Conservation (phyloP, 2,329 filamentous ascomycete species). For the Botrytis paeoniae region DNA sequence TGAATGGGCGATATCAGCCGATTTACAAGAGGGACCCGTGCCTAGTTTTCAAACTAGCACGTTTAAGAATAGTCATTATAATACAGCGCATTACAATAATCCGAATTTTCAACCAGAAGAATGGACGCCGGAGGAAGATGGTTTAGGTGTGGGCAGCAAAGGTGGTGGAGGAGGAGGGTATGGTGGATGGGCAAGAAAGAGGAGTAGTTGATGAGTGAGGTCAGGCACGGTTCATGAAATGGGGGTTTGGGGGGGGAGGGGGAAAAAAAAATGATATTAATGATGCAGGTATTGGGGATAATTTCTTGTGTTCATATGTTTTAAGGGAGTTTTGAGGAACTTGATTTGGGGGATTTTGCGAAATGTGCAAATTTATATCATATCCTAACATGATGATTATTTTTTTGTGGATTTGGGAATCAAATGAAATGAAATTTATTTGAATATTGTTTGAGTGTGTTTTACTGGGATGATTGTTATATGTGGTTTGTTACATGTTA, state of each 20-base stretch:
- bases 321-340: not conserved
- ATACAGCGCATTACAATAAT: slow-evolving; percentile 65
- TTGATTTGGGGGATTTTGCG: not conserved
- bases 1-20: slow-evolving; percentile 35
- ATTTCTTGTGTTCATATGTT: slow-evolving; percentile 4
- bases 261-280: slow-evolving; percentile 6
- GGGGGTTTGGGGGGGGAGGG: too few species aligned
- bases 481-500: not conserved
- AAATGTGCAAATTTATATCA: not conserved
- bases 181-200: slow-evolving; percentile 18
- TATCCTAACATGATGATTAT: not conserved
- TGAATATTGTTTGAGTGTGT: not conserved
- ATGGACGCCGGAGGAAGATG: slow-evolving; percentile 41
- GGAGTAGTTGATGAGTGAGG: slow-evolving; percentile 1
- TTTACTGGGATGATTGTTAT: not conserved
- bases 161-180: slow-evolving; percentile 8
- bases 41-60: slow-evolving; percentile 47
- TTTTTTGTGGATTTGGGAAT: not conserved
- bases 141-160: slow-evolving; percentile 16
- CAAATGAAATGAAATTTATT: not conserved
- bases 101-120: slow-evolving; percentile 58
- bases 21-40: slow-evolving; percentile 34
- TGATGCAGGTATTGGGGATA: slow-evolving; percentile 1
- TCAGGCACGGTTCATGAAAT: not conserved
- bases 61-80: slow-evolving; percentile 66